These are phyloP conservation scores for Hyphopichia burtonii DNA, from an alignment of 1,139 yeast species.

Conservation along the genomic window DNA sequence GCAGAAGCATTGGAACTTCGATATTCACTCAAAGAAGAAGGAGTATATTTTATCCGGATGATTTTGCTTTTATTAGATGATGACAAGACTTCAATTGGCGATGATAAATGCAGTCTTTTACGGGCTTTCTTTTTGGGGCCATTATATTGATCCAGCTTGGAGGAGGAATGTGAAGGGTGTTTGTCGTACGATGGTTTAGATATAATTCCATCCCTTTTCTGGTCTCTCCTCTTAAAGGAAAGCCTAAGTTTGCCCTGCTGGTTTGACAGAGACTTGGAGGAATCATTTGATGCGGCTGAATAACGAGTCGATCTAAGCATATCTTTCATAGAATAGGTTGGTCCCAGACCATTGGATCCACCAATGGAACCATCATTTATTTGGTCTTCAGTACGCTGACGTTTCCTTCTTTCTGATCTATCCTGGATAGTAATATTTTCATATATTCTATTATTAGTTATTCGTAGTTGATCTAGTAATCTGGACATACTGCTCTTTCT, in stretches of 20 bases:
- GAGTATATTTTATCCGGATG: background rate
- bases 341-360: background rate
- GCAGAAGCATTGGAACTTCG: background rate
- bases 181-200: no score
- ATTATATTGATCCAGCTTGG: background rate
- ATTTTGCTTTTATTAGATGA: background rate
- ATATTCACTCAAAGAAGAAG: background rate
- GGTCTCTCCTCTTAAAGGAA: background rate
- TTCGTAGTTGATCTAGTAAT: conserved; percentile 5
- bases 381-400: background rate
- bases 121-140: background rate
- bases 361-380: background rate
- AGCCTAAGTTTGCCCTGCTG: background rate
- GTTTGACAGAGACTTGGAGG: background rate
- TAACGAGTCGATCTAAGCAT: background rate
- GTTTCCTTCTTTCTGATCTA: conserved; percentile 1
- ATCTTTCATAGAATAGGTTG: background rate
- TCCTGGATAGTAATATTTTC: conserved; percentile 2
- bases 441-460: conserved; percentile 5
- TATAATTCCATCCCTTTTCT: no score
- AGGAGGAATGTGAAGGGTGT: background rate
- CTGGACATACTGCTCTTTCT: no score
- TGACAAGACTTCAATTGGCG: background rate
- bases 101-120: background rate
- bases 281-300: background rate